Percentiles rank a stretch among this genome's conserved stretches.
These are phyloP conservation scores for Candida arabinofermentans DNA, from an alignment of 805 yeast species.

Conservation along the genomic window DNA sequence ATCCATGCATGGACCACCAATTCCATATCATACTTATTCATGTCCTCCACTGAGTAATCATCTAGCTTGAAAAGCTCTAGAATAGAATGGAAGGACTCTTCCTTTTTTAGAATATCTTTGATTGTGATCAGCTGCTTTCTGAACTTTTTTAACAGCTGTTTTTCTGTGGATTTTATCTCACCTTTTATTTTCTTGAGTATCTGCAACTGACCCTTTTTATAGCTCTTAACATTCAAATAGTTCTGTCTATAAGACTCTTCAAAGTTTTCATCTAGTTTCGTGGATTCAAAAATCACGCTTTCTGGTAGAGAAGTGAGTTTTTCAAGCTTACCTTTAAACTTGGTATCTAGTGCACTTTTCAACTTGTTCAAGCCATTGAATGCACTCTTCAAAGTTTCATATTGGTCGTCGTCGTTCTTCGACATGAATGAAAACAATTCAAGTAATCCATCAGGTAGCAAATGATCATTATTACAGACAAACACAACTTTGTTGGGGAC, in stretches of 20 bases:
- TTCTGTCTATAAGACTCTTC: constrained; percentile 4
- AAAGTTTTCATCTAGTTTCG: constrained; percentile 1
- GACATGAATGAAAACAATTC: constrained; percentile 51
- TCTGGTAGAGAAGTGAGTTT: constrained; percentile 6
- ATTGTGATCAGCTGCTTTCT: constrained; percentile 21
- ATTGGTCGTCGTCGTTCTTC: constrained; percentile 42
- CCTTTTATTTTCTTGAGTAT: constrained; percentile 36
- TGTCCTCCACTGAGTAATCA: constrained; percentile 3
- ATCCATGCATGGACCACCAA: constrained; percentile 23
- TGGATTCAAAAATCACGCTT: neutral
- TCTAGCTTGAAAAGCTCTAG: constrained; percentile 8
- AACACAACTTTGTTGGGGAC: constrained; percentile 14
- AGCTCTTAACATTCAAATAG: constrained; percentile 29
- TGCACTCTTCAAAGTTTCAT: constrained; percentile 44
- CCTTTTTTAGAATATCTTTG: constrained; percentile 23
- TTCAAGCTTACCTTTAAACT: constrained; percentile 29
- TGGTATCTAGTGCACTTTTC: constrained; percentile 48
- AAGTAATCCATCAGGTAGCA: constrained; percentile 43
- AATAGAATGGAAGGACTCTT: constrained; percentile 6
- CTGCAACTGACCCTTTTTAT: constrained; percentile 38
- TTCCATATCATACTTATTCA: constrained; percentile 17
- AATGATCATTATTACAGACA: constrained; percentile 24
- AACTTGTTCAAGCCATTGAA: constrained; percentile 62
- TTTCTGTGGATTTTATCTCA: constrained; percentile 40
- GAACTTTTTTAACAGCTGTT: constrained; percentile 33